Evolutionary conservation across 805 yeast species (phyloP).

Genomic region (Priceomyces castillae): DNA sequence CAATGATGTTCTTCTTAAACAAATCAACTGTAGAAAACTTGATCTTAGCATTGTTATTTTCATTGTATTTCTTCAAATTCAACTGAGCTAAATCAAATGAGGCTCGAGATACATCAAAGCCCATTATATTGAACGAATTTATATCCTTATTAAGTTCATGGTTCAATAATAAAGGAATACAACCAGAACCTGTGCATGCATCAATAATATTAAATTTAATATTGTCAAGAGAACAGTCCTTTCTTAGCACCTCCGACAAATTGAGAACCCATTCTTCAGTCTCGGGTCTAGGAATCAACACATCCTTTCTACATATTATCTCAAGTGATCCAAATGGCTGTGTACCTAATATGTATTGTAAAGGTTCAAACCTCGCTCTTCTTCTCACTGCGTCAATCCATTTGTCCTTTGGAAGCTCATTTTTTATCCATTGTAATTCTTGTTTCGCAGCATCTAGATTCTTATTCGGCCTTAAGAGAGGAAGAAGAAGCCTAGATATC

Average conservation of each 20-base stretch:
- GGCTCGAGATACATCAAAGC: slow-evolving; percentile 53
- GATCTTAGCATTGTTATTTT: slow-evolving; percentile 4
- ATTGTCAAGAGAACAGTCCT: not conserved
- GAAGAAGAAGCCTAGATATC: slow-evolving; percentile 27
- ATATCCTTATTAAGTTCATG: slow-evolving; percentile 12
- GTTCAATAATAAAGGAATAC: slow-evolving; percentile 61
- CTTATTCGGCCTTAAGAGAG: slow-evolving; percentile 31
- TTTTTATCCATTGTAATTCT: slow-evolving; percentile 64
- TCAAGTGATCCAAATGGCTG: slow-evolving; percentile 83
- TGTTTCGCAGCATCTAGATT: slow-evolving; percentile 42
- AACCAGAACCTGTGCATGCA: slow-evolving; percentile 87
- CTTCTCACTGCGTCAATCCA: slow-evolving; percentile 54
- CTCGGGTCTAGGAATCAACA: slow-evolving; percentile 89
- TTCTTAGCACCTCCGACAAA: slow-evolving; percentile 25
- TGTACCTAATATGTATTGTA: slow-evolving; percentile 79
- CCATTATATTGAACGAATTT: slow-evolving; percentile 27
- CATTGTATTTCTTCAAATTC: slow-evolving; percentile 30
- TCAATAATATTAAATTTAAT: slow-evolving; percentile 47
- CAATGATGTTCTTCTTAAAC: slow-evolving; percentile 7
- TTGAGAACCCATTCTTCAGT: slow-evolving; percentile 85
- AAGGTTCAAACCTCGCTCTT: slow-evolving; percentile 59
- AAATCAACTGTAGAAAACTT: slow-evolving; percentile 14
- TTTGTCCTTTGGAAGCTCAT: slow-evolving; percentile 47
- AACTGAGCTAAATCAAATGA: slow-evolving; percentile 53
- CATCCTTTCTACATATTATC: slow-evolving; percentile 58